Conservation (phyloP, 805 yeast genomes). For the Blastobotrys americana region DNA sequence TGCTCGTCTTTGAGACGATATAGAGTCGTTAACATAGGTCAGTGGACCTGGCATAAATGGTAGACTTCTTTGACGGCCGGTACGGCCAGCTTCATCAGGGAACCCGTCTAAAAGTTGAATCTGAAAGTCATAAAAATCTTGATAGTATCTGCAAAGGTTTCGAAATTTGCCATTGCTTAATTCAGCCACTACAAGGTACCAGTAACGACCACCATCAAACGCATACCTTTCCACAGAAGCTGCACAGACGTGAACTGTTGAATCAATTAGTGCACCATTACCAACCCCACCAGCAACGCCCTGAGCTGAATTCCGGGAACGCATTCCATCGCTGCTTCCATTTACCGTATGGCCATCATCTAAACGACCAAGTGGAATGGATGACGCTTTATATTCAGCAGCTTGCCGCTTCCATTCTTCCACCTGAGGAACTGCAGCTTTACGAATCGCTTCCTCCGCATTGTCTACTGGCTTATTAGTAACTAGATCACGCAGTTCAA, state of each 20-base stretch:
- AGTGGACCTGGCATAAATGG: conserved; percentile 97
- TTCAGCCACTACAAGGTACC: conserved; percentile 69
- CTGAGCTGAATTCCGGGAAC: not conserved
- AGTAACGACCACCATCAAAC: conserved; percentile 78
- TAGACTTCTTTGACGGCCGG: conserved; percentile 66
- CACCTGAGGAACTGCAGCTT: conserved; percentile 77
- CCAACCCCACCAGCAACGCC: not conserved
- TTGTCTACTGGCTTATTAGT: conserved; percentile 54
- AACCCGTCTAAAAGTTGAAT: conserved; percentile 71
- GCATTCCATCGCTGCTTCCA: not conserved
- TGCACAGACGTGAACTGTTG: conserved; percentile 36
- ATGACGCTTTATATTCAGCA: conserved; percentile 86
- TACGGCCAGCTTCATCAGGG: conserved; percentile 90
- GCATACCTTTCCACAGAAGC: conserved; percentile 77
- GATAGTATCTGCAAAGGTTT: conserved; percentile 79
- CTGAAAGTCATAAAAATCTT: conserved; percentile 93
- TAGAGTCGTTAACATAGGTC: conserved; percentile 77
- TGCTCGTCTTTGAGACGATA: conserved; percentile 47
- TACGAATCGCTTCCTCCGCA: conserved; percentile 50
- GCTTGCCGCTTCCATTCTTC: conserved; percentile 92
- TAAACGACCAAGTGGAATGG: conserved; percentile 56
- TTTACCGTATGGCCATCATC: conserved; percentile 30
- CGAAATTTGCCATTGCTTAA: conserved; percentile 63
- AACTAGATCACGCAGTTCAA: conserved; percentile 73
- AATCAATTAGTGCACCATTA: not conserved